Evolutionary conservation across 345 rosid species (phyloP).

Genomic region (Mercurialis annua): DNA sequence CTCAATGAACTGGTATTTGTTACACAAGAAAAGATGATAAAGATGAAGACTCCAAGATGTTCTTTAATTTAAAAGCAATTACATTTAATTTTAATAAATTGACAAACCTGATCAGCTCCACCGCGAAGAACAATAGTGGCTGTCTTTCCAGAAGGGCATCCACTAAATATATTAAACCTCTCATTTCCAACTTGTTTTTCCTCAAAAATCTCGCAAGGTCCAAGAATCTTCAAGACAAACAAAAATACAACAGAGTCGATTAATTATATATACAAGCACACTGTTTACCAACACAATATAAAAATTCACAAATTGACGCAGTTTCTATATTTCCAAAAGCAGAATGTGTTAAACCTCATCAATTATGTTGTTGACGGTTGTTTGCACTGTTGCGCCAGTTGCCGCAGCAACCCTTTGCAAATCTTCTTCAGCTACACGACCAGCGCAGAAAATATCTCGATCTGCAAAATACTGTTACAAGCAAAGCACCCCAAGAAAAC

Average conservation of each 20-base stretch:
- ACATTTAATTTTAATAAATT: conserved; percentile 3
- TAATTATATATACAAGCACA: neutral
- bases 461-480: conserved; percentile 91
- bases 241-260: neutral
- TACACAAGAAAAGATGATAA: neutral
- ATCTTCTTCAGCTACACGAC: conserved; percentile 97
- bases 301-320: neutral
- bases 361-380: conserved; percentile 88
- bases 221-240: conserved; percentile 73
- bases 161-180: conserved; percentile 96
- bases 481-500: conserved; percentile 1
- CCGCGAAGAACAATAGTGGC: conserved; percentile 99
- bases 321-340: neutral
- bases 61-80: neutral
- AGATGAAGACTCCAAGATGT: neutral
- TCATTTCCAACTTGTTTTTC: conserved; percentile 98
- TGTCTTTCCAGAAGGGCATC: conserved; percentile 90
- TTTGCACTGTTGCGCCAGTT: conserved; percentile 91
- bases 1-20: conserved; percentile 75
- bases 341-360: conserved; percentile 51
- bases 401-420: conserved; percentile 94
- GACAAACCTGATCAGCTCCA: conserved; percentile 97
- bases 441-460: conserved; percentile 98
- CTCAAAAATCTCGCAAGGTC: conserved; percentile 92
- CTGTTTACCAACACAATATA: neutral